Conservation (phyloP, 345 rosid genomes). For the Populus tremula region DNA sequence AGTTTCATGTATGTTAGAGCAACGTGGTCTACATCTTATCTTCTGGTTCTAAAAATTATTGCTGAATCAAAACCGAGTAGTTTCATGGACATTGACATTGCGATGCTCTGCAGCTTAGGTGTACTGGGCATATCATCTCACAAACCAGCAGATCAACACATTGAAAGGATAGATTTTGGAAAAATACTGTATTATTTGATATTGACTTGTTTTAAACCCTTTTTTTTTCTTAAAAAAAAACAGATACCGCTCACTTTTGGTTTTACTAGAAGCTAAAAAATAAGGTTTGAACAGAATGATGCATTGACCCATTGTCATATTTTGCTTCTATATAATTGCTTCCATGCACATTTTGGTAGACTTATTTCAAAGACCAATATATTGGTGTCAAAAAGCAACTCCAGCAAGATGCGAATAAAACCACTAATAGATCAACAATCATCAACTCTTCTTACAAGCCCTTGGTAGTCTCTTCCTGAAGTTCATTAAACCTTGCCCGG, state of each 20-base stretch:
- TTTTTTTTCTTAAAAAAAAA: neutral
- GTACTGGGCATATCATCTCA: neutral
- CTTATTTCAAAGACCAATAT: neutral
- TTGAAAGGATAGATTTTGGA: neutral
- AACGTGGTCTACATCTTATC: neutral
- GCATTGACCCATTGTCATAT: neutral
- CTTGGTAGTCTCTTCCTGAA: neutral
- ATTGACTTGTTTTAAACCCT: neutral
- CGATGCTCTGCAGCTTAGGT: neutral
- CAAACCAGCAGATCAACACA: neutral
- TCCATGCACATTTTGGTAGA: neutral
- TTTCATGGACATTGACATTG: neutral
- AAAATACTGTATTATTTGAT: neutral
- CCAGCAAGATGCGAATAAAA: neutral
- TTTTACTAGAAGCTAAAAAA: neutral
- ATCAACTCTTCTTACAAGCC: neutral
- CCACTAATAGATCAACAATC: neutral
- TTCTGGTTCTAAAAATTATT: neutral
- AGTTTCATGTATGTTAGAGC: neutral
- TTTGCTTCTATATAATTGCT: neutral
- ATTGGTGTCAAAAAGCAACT: neutral
- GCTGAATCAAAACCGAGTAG: neutral
- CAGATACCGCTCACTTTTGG: neutral
- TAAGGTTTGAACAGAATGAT: neutral
- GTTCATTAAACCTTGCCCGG: neutral